Conservation (phyloP, 148 eudicot species). For the Camellia granthamiana region DNA sequence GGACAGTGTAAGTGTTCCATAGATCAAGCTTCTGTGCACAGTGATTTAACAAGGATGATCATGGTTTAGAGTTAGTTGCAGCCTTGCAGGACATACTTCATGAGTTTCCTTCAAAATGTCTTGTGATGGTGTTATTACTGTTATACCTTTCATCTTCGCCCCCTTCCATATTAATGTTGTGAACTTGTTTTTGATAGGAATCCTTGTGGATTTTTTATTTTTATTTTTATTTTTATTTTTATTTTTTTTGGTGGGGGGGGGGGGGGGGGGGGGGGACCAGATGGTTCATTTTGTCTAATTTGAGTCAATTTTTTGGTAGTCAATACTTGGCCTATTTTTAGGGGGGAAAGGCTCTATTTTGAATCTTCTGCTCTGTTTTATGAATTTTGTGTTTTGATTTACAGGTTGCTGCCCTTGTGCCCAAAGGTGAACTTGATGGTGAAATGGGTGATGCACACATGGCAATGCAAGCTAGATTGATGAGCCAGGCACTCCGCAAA, state of each 20-base stretch:
- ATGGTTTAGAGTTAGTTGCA: background rate
- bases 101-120: background rate
- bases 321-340: background rate
- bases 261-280: no score
- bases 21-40: constrained; percentile 1
- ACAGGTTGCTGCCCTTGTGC: constrained; percentile 98
- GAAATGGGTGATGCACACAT: constrained; percentile 99
- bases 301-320: background rate
- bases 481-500: constrained; percentile 99
- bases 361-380: background rate
- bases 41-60: constrained; percentile 3
- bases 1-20: constrained; percentile 65
- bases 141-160: background rate
- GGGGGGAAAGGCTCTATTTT: background rate
- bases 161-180: background rate
- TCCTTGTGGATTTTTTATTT: background rate
- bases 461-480: constrained; percentile 99
- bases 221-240: no score
- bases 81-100: background rate
- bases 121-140: background rate
- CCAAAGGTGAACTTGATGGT: constrained; percentile 97
- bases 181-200: background rate
- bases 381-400: constrained; percentile 10
- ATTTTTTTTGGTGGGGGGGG: no score
- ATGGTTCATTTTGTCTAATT: background rate